Conservation (phyloP, 2,329 filamentous ascomycete genomes). For the Fusarium sp. region DNA sequence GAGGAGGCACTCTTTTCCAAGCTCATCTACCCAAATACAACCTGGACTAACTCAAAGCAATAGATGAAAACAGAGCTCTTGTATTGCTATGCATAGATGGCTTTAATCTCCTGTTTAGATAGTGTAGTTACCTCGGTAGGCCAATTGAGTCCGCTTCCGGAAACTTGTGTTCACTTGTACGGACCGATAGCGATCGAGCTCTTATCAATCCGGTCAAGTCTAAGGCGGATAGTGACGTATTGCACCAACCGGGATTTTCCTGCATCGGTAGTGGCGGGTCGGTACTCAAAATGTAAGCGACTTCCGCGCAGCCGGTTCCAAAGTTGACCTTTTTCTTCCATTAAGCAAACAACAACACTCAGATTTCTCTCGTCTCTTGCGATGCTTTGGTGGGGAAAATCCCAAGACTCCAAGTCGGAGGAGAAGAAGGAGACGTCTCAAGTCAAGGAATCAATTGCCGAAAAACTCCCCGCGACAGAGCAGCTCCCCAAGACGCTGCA, state of each 20-base stretch:
- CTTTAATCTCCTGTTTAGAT: neutral
- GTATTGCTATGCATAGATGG: neutral
- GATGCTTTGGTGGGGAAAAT: constrained; percentile 59
- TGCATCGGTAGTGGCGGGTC: constrained; percentile 22
- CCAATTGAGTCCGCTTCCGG: neutral
- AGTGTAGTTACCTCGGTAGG: neutral
- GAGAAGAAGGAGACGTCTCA: constrained; percentile 41
- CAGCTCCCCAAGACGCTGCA: constrained; percentile 68
- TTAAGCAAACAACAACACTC: neutral
- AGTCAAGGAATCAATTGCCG: constrained; percentile 52
- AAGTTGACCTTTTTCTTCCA: neutral
- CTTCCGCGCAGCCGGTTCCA: constrained; percentile 17
- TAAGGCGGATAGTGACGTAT: neutral
- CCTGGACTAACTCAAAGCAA: neutral
- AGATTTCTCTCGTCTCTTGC: neutral
- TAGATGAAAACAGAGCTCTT: neutral
- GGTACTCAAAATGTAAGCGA: constrained; percentile 30
- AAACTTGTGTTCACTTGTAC: neutral
- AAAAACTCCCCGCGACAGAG: constrained; percentile 60
- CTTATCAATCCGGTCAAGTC: neutral
- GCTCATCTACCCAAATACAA: neutral
- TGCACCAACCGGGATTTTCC: neutral
- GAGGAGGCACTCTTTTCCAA: neutral
- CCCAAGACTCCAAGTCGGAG: constrained; percentile 49
- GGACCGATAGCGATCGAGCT: neutral